phyloP scores from a whole-genome alignment of 768 basidiomycete species.

The Russula sp. region DNA sequence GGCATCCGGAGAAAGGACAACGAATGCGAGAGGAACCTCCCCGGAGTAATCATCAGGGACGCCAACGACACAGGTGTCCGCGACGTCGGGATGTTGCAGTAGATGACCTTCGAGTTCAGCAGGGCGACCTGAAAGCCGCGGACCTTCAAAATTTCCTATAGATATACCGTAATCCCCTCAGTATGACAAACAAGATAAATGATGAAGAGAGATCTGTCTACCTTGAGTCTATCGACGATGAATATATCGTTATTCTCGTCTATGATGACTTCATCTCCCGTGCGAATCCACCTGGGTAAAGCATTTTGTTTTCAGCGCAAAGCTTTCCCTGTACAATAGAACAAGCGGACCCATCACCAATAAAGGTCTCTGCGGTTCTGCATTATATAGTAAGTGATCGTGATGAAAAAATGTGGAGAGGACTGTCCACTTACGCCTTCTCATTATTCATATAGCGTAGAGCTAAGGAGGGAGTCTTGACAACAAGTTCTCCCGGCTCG shows the following conservation, averaged over 20 bases:
- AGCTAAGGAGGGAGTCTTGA: conserved; percentile 43
- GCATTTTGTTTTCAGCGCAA: not conserved
- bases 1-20: conserved; percentile 45
- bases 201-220: not conserved
- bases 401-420: not conserved
- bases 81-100: conserved; percentile 57
- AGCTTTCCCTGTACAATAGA: not conserved
- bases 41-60: conserved; percentile 68
- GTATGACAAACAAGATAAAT: conserved; percentile 19
- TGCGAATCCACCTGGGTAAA: conserved; percentile 56
- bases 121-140: conserved; percentile 70
- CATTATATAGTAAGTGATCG: not conserved
- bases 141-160: conserved; percentile 64
- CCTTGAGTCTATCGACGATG: conserved; percentile 63
- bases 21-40: conserved; percentile 68
- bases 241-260: conserved; percentile 54
- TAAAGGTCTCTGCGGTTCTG: conserved; percentile 67
- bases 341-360: conserved; percentile 57
- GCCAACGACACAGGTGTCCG: conserved; percentile 62
- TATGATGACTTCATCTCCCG: conserved; percentile 63
- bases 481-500: conserved; percentile 58
- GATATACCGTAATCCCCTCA: conserved; percentile 10
- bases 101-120: conserved; percentile 69
- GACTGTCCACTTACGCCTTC: conserved; percentile 49
- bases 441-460: conserved; percentile 51